A percentile compares a stretch with the other conserved stretches of the same genome.
phyloP scores from a whole-genome alignment of 1,139 yeast species.

The Zygosaccharomyces pseudobailii region DNA sequence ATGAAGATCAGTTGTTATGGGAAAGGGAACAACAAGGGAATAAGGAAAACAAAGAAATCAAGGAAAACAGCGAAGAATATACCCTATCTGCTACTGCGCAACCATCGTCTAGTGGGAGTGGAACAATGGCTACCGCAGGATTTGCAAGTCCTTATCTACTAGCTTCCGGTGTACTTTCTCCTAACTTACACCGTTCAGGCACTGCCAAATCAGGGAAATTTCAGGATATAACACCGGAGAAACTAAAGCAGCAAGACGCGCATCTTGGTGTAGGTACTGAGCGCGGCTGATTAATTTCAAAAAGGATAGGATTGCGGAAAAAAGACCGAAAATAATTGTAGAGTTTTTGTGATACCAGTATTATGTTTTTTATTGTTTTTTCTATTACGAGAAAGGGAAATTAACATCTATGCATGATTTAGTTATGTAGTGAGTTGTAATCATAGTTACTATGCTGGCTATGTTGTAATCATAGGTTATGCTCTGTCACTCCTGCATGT shows the following conservation, averaged over 20 bases:
- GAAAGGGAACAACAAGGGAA: slow-evolving; percentile 21
- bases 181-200: slow-evolving; percentile 14
- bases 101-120: slow-evolving; percentile 15
- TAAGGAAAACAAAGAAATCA: slow-evolving; percentile 8
- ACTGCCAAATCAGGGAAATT: slow-evolving; percentile 6
- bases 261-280: slow-evolving; percentile 9
- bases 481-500: slow-evolving; percentile 24
- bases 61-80: slow-evolving; percentile 14
- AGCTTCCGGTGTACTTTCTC: slow-evolving; percentile 26
- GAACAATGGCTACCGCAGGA: slow-evolving; percentile 20
- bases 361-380: background rate
- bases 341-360: background rate
- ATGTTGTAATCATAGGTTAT: slow-evolving; percentile 6
- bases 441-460: background rate
- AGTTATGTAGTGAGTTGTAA: slow-evolving; percentile 7
- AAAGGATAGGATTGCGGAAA: background rate
- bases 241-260: slow-evolving; percentile 9
- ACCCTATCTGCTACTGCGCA: slow-evolving; percentile 17
- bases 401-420: background rate
- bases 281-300: slow-evolving; percentile 4
- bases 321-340: background rate
- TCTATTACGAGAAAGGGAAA: background rate
- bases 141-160: slow-evolving; percentile 24
- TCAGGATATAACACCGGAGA: slow-evolving; percentile 7
- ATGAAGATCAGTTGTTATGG: slow-evolving; percentile 26